Percentiles rank a stretch among this genome's conserved stretches.
Evolutionary conservation across 257 asterid genomes (phyloP).

Genomic region (Solanum medicagineum): DNA sequence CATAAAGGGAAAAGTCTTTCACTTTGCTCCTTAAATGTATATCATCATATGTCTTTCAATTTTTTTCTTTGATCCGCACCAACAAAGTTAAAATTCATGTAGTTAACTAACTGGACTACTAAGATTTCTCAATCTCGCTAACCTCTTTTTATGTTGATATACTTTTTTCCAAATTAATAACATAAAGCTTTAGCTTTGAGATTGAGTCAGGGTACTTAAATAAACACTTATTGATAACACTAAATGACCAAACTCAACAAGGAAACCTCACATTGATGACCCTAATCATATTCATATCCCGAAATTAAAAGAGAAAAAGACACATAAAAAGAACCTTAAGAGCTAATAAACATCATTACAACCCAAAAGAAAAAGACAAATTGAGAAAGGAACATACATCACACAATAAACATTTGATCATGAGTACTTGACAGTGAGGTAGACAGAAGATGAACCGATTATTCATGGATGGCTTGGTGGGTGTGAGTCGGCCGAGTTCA

Average conservation of each 20-base stretch:
- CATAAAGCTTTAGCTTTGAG: not conserved
- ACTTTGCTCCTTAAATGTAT: not conserved
- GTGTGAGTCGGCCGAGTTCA: not conserved
- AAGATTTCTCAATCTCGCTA: not conserved
- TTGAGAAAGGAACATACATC: not conserved
- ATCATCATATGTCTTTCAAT: not conserved
- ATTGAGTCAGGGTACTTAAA: not conserved
- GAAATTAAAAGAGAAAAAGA: not conserved
- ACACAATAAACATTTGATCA: not conserved
- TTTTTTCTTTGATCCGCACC: not conserved
- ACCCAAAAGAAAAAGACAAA: not conserved
- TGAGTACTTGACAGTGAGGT: not conserved
- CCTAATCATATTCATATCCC: not conserved
- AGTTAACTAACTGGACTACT: too few relatives aligned
- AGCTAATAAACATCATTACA: not conserved
- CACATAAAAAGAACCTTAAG: not conserved
- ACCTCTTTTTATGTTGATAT: not conserved
- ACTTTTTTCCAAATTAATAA: not conserved
- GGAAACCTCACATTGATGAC: not conserved
- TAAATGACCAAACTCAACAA: not conserved
- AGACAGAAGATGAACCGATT: not conserved
- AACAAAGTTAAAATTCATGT: rapidly evolving
- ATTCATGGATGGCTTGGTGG: not conserved
- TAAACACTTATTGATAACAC: not conserved
- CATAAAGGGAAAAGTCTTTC: not conserved